These are phyloP conservation scores for Penicillium palitans DNA, from an alignment of 2,329 filamentous ascomycete genomes.

Conservation along the genomic window DNA sequence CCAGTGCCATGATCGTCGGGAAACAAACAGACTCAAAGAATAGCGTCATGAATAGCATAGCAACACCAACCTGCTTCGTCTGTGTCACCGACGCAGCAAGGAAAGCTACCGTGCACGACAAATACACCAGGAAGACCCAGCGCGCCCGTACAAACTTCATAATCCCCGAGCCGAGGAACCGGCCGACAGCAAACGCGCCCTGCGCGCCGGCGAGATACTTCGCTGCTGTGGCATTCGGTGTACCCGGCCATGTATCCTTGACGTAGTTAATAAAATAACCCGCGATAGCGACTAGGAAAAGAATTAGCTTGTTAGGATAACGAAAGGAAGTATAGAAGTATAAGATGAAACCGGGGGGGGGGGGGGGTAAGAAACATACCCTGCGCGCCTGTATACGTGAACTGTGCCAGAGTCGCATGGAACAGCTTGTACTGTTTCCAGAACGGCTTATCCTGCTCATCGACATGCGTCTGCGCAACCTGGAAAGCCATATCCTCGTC, in stretches of 20 bases:
- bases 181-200: constrained; percentile 69
- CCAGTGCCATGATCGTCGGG: constrained; percentile 77
- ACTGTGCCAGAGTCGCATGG: constrained; percentile 73
- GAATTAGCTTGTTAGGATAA: background rate
- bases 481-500: constrained; percentile 68
- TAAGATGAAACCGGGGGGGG: background rate
- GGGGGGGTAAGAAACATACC: constrained; percentile 37
- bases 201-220: constrained; percentile 74
- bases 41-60: constrained; percentile 67
- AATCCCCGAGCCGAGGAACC: constrained; percentile 66
- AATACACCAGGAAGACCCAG: constrained; percentile 68
- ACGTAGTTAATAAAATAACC: constrained; percentile 73
- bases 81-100: constrained; percentile 52
- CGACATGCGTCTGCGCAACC: constrained; percentile 56
- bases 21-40: constrained; percentile 83
- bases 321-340: background rate
- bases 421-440: constrained; percentile 72
- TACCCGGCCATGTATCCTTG: constrained; percentile 58
- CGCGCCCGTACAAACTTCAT: constrained; percentile 69
- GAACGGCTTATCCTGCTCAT: constrained; percentile 60
- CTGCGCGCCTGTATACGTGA: constrained; percentile 79
- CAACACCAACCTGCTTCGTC: constrained; percentile 50
- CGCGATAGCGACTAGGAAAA: constrained; percentile 46
- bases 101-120: constrained; percentile 64
- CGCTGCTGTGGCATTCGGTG: constrained; percentile 58